Percentiles rank a stretch among this genome's conserved stretches.
Conservation (phyloP, 164 flowering plant genomes). For the Buxus sempervirens region DNA sequence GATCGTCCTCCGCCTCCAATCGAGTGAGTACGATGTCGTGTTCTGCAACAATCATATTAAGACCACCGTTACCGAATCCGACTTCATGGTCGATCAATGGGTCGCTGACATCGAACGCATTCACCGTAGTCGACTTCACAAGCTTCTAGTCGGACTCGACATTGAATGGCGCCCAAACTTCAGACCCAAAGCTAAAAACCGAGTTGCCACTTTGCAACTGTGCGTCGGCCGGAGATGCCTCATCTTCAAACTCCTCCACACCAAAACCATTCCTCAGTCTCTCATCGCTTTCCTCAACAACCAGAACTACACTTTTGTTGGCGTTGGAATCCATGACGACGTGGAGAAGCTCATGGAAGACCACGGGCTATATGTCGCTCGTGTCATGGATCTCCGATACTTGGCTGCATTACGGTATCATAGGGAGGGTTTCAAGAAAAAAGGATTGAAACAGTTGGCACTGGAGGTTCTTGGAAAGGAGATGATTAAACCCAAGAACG, state of each 20-base stretch:
- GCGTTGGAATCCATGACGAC: constrained; percentile 16
- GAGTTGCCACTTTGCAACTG: background rate
- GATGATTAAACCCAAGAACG: background rate
- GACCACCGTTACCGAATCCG: constrained; percentile 21
- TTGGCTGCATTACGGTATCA: background rate
- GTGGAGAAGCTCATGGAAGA: background rate
- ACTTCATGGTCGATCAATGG: constrained; percentile 1
- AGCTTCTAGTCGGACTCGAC: constrained; percentile 4
- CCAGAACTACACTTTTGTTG: constrained; percentile 20
- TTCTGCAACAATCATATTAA: too few species aligned
- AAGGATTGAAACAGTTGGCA: constrained; percentile 2
- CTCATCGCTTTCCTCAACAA: constrained; percentile 11
- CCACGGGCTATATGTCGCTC: background rate
- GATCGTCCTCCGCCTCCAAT: too few species aligned
- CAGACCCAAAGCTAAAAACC: background rate
- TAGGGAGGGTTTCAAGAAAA: background rate
- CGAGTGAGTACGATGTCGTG: too few species aligned
- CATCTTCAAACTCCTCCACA: constrained; percentile 1
- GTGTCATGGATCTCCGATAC: constrained; percentile 5
- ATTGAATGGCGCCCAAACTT: constrained; percentile 5
- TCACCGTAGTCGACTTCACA: background rate
- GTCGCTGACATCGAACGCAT: background rate
- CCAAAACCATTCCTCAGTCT: background rate
- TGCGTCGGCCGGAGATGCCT: constrained; percentile 3
- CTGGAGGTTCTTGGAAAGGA: constrained; percentile 4